Evolutionary conservation across 2,329 filamentous ascomycete species (phyloP).

Genomic region (Lachnellula subtilissima): DNA sequence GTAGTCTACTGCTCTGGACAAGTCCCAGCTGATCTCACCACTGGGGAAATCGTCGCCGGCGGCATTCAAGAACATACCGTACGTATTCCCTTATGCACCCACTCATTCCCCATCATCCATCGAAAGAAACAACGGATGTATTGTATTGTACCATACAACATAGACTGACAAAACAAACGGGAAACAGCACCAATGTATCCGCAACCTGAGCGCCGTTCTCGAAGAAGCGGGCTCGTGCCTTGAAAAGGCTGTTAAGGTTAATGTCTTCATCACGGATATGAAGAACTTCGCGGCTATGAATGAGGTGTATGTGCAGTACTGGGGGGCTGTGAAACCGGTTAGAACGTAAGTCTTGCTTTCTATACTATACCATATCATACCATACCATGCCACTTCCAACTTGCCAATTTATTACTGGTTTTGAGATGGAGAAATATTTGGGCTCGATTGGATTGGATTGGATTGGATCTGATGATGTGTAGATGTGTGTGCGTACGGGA

Average conservation of each 20-base stretch:
- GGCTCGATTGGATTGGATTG: background rate
- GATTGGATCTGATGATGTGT: background rate
- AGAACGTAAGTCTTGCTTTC: slow-evolving; percentile 1
- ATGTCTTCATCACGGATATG: slow-evolving; percentile 71
- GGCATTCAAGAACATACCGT: slow-evolving; percentile 1
- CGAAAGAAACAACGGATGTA: too few relatives aligned
- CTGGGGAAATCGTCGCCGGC: slow-evolving; percentile 1
- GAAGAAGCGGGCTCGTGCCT: slow-evolving; percentile 62
- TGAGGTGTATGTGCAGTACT: slow-evolving; percentile 66
- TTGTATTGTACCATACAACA: background rate
- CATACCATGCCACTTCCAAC: too few relatives aligned
- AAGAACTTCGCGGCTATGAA: slow-evolving; percentile 73
- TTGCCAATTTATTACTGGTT: background rate
- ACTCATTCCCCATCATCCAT: too few relatives aligned
- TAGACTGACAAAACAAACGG: background rate
- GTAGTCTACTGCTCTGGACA: slow-evolving; percentile 7
- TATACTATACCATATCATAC: background rate
- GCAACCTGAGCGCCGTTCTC: slow-evolving; percentile 63
- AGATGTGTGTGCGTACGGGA: slow-evolving; percentile 2
- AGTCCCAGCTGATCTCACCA: background rate
- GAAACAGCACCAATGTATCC: slow-evolving; percentile 2
- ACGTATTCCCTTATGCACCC: background rate
- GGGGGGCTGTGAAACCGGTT: slow-evolving; percentile 45
- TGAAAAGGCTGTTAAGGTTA: slow-evolving; percentile 65
- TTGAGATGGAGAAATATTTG: too few relatives aligned